These are phyloP conservation scores for Rhododendron henanense DNA, from an alignment of 148 eudicot species.

Conservation along the genomic window DNA sequence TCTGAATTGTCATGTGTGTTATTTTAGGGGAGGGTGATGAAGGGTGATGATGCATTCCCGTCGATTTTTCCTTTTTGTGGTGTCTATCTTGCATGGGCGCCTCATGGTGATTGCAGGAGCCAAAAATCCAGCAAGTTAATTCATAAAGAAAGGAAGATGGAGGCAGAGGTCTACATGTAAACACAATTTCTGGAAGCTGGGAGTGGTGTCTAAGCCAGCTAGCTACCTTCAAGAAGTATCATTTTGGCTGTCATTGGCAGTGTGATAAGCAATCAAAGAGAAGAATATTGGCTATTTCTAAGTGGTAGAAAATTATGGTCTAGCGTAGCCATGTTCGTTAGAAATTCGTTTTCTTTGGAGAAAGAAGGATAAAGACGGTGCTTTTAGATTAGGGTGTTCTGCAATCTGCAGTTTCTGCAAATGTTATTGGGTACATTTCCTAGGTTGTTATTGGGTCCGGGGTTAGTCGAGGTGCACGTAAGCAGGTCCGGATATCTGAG, in stretches of 20 bases:
- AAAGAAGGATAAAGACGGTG: not conserved
- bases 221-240: too few relatives aligned
- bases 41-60: slow-evolving; percentile 62
- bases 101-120: not conserved
- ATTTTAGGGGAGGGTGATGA: slow-evolving; percentile 64
- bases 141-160: not conserved
- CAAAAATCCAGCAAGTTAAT: not conserved
- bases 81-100: not conserved
- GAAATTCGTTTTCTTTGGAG: not conserved
- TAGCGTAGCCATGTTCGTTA: not conserved
- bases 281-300: not conserved
- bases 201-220: not conserved
- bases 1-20: slow-evolving; percentile 54
- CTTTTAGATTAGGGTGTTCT: not conserved
- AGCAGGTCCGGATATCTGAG: too few relatives aligned
- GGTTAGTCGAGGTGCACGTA: too few relatives aligned
- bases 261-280: not conserved
- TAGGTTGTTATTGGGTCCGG: too few relatives aligned
- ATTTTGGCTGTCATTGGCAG: not conserved
- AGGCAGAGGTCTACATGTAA: not conserved
- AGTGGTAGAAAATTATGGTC: not conserved
- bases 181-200: not conserved
- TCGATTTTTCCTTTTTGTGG: not conserved
- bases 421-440: not conserved
- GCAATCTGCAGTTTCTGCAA: not conserved